These are phyloP conservation scores for Rasamsonia emersonii DNA, from an alignment of 2,329 filamentous ascomycete genomes.

Conservation along the genomic window DNA sequence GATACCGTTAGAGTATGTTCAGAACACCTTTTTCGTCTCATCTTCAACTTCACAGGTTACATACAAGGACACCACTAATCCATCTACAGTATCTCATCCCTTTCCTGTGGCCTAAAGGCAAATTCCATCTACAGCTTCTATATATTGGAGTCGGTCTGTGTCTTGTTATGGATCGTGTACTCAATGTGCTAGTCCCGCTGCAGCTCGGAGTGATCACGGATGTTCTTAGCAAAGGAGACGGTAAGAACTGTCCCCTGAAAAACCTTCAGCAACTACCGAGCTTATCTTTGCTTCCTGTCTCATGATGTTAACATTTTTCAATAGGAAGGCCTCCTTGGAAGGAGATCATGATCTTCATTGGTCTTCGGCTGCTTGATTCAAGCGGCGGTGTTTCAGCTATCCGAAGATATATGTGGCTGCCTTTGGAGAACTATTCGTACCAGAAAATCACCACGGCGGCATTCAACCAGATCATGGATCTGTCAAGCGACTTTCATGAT, in stretches of 20 bases:
- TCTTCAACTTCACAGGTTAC: no score
- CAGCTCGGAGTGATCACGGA: slow-evolving; percentile 75
- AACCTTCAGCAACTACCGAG: slow-evolving; percentile 4
- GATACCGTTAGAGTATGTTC: no score
- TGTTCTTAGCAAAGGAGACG: slow-evolving; percentile 47
- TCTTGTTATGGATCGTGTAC: slow-evolving; percentile 59
- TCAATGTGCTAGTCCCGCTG: slow-evolving; percentile 71
- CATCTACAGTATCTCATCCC: slow-evolving; percentile 58
- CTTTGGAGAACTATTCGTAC: slow-evolving; percentile 51
- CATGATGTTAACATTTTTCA: slow-evolving; percentile 29
- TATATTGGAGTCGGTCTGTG: slow-evolving; percentile 59
- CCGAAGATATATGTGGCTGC: slow-evolving; percentile 44
- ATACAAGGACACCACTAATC: no score
- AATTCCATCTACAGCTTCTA: slow-evolving; percentile 58
- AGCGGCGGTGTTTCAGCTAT: slow-evolving; percentile 44
- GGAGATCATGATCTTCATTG: slow-evolving; percentile 44
- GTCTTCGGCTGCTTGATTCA: slow-evolving; percentile 42
- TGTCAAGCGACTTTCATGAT: slow-evolving; percentile 63
- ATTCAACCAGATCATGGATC: slow-evolving; percentile 59
- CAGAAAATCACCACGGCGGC: slow-evolving; percentile 51
- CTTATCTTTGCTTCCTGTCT: slow-evolving; percentile 19
- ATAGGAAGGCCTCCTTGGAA: slow-evolving; percentile 43
- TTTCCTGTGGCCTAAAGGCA: slow-evolving; percentile 66
- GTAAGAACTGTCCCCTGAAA: slow-evolving; percentile 25
- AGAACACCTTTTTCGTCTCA: no score